These are phyloP conservation scores for Oryza australiensis DNA, from an alignment of 176 grass and related monocot genomes.

Conservation along the genomic window DNA sequence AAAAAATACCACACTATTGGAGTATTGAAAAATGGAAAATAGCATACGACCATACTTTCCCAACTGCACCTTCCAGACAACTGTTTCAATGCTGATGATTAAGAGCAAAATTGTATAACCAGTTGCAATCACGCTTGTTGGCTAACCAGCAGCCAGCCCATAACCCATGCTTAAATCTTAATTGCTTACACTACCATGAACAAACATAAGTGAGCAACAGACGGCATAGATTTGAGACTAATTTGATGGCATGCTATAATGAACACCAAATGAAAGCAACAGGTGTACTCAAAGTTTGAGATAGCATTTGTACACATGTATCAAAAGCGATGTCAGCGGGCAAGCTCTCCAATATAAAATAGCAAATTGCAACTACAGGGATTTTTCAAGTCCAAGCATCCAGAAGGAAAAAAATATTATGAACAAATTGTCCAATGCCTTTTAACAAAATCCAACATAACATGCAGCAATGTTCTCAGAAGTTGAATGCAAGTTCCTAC, in stretches of 20 bases:
- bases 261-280: neutral
- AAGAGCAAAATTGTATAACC: neutral
- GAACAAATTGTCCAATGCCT: neutral
- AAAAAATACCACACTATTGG: neutral
- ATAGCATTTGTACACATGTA: neutral
- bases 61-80: constrained; percentile 1
- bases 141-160: constrained; percentile 9
- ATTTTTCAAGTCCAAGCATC: constrained; percentile 1
- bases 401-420: constrained; percentile 21
- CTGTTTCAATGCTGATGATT: constrained; percentile 2
- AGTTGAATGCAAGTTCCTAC: neutral
- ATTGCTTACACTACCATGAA: neutral
- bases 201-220: neutral
- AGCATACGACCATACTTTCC: neutral
- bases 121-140: neutral
- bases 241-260: neutral
- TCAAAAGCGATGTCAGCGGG: neutral
- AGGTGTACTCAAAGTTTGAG: constrained; percentile 7
- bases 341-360: constrained; percentile 15
- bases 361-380: neutral
- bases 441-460: constrained; percentile 25
- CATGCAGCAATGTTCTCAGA: constrained; percentile 30
- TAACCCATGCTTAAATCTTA: neutral
- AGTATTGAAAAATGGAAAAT: constrained; percentile 2
- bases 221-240: neutral